Evolutionary conservation across 2,329 filamentous ascomycete genomes (phyloP), one percentile per base, ranked within the genome.

Genomic region (Alternaria atra): DNA sequence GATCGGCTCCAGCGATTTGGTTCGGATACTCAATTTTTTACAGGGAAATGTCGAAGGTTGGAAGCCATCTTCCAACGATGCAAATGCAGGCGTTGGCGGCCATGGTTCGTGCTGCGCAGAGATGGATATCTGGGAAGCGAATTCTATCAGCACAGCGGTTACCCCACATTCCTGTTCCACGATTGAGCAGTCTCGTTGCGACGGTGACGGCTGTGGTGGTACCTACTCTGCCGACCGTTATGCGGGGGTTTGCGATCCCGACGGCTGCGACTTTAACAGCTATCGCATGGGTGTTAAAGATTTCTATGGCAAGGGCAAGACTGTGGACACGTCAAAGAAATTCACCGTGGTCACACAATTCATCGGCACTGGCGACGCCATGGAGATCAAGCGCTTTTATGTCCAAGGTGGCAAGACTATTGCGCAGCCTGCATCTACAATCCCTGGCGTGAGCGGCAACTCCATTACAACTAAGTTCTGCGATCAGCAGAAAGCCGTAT

Each of bases 41-140:
- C 12, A 63, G 77, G 86, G 80, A 50, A 89, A 89, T 71, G 80
- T 83, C n/a, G 83, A 85, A 6, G 81, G 80, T 58, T 86, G 85
- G 84, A 63, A 65, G 39, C 73, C 84, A 6, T 87, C 86, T 1
- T 60, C 67, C 37, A 86, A 81, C 68, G 86, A 89, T 62, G 51
- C 70, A 55, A 87, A 86, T 66, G 80, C 84, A 25, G 86, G 86
- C 59, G 77, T 81, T 20, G 85, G 85, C 20, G 76, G 76, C 42
- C 78, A 83, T 53, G 88, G 89, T 61, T 81, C 87, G 32, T 90
- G 89, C 84, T 90, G 67, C 73, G 81, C 84, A 50, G 87, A 90
- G 76, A 88, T 90, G 84, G 88, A 90, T 70, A 82, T 73, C 52
- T 74, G 88, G 87, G 87, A 91, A 77, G 88, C 89, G 57, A 91